These are phyloP conservation scores for Penicillium desertorum DNA, from an alignment of 495 filamentous ascomycete genomes.

Conservation along the genomic window DNA sequence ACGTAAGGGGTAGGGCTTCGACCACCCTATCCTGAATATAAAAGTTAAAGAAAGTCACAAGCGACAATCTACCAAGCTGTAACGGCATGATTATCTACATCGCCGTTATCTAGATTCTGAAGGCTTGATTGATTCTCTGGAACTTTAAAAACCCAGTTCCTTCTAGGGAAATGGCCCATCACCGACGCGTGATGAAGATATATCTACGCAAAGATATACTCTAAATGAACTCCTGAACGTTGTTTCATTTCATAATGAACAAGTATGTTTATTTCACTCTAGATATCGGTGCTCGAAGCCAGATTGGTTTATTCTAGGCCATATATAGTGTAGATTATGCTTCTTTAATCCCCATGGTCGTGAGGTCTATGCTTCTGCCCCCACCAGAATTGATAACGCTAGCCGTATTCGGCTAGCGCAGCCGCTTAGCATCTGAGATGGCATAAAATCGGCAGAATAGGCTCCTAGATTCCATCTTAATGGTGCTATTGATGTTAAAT, in stretches of 20 bases:
- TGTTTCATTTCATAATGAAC: neutral
- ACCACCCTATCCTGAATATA: neutral
- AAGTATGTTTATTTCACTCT: neutral
- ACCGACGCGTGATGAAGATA: neutral
- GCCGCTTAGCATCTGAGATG: neutral
- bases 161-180: neutral
- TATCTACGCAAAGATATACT: neutral
- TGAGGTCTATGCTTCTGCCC: neutral
- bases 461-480: neutral
- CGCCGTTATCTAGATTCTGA: neutral
- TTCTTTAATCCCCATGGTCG: neutral
- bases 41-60: neutral
- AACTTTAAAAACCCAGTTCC: neutral
- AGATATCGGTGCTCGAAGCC: neutral
- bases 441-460: neutral
- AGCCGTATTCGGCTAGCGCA: slow-evolving; percentile 4
- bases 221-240: neutral
- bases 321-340: neutral
- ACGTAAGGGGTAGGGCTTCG: neutral
- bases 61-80: neutral
- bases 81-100: neutral
- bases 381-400: neutral
- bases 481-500: neutral
- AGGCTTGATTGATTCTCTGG: neutral
- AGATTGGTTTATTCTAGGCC: neutral